A percentile compares a stretch with the other conserved stretches of the same genome.
These are phyloP conservation scores for Patellifolia procumbens DNA, from an alignment of 179 eudicot genomes.

Conservation along the genomic window DNA sequence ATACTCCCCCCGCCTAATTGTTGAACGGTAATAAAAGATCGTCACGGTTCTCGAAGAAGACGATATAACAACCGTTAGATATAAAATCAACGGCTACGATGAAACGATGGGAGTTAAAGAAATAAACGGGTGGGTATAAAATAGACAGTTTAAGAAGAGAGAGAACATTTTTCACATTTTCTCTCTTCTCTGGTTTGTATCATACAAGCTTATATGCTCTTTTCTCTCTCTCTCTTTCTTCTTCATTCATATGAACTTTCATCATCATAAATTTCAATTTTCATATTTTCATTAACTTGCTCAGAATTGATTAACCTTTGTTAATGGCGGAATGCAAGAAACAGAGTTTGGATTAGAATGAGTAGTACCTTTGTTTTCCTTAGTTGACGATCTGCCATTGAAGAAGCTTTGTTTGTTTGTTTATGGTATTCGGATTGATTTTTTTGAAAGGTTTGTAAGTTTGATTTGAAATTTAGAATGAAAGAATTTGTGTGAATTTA, in stretches of 20 bases:
- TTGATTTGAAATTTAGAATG: background rate
- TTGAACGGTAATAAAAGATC: conserved; percentile 9
- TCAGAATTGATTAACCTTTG: too few relatives aligned
- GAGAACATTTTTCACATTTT: conserved; percentile 18
- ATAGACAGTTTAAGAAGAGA: conserved; percentile 34
- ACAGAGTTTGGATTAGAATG: background rate
- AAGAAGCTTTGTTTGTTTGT: background rate
- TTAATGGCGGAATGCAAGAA: background rate
- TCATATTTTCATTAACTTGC: background rate
- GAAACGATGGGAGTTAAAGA: conserved; percentile 6
- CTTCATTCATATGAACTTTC: background rate
- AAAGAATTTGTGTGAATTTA: background rate
- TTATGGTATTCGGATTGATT: conserved; percentile 9
- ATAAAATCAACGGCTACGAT: conserved; percentile 33
- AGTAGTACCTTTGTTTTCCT: background rate
- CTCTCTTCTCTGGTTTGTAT: background rate
- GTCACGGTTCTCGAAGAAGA: conserved; percentile 24
- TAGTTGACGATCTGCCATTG: conserved; percentile 17
- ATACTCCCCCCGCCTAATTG: background rate
- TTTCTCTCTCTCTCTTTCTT: background rate
- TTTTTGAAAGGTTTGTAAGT: conserved; percentile 19
- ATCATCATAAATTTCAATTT: background rate
- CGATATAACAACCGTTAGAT: conserved; percentile 36
- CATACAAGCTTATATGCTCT: too few relatives aligned
- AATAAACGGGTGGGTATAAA: conserved; percentile 54